A percentile compares a stretch with the other conserved stretches of the same genome.
Evolutionary conservation across 2,329 filamentous ascomycete species (phyloP).

Genomic region (Chrysoporthe puriensis): DNA sequence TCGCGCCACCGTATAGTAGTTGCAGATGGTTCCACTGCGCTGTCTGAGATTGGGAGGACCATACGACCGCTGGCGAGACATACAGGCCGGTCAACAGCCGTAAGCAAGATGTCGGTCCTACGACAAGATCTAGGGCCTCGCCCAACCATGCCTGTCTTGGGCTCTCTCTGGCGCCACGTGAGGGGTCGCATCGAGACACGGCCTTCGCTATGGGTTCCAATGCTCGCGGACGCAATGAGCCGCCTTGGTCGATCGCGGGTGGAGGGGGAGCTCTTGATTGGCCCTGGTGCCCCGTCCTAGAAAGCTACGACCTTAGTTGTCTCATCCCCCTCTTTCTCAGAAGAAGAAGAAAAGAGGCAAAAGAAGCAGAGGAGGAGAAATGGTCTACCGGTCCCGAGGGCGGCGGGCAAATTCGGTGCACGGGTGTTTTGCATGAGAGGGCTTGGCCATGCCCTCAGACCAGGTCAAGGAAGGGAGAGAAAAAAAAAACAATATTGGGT

Average conservation of each 20-base stretch:
- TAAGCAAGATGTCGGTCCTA: neutral
- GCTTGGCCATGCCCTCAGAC: neutral
- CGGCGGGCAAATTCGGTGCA: too few species aligned
- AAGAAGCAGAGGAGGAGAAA: too few species aligned
- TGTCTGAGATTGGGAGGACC: neutral
- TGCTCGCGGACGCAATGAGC: neutral
- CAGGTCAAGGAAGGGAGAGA: neutral
- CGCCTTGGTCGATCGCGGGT: neutral
- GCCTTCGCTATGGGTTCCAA: neutral
- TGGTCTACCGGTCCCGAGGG: too few species aligned
- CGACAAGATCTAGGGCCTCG: neutral
- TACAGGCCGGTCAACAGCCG: neutral
- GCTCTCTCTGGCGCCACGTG: neutral
- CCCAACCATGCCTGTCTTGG: neutral
- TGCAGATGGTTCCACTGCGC: neutral
- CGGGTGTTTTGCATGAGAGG: too few species aligned
- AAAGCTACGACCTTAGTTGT: neutral
- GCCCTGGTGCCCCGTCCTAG: too few species aligned
- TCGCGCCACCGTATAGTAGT: neutral
- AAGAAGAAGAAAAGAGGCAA: neutral
- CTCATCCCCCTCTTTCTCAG: neutral
- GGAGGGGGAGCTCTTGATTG: too few species aligned
- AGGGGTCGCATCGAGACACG: neutral
- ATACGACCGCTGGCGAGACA: neutral
- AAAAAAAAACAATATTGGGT: neutral